Conservation (phyloP, 768 basidiomycete genomes). For the Lanmaoa pseudosensibilis region DNA sequence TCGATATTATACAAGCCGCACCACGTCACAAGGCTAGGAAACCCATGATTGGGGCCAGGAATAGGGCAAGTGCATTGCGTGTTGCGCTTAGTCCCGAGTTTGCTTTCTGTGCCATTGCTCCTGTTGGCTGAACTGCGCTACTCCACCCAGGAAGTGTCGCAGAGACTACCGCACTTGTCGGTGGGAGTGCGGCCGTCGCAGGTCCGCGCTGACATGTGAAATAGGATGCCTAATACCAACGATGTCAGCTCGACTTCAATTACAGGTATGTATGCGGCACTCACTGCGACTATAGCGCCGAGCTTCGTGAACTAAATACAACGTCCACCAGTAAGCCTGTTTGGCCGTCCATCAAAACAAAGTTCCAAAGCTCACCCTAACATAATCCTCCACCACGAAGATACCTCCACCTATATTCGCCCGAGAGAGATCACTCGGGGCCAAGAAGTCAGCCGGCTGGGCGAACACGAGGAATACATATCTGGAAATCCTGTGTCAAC, state of each 20-base stretch:
- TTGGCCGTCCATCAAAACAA: not conserved
- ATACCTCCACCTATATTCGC: slow-evolving; percentile 51
- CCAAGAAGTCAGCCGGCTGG: slow-evolving; percentile 61
- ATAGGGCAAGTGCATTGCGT: slow-evolving; percentile 20
- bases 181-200: slow-evolving; percentile 47
- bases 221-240: slow-evolving; percentile 55
- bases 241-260: slow-evolving; percentile 1
- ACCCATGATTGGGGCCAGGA: slow-evolving; percentile 32
- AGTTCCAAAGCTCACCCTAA: slow-evolving; percentile 39
- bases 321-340: not conserved
- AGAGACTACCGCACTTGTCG: slow-evolving; percentile 66
- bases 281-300: slow-evolving; percentile 60
- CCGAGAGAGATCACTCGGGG: slow-evolving; percentile 56
- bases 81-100: slow-evolving; percentile 24
- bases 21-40: slow-evolving; percentile 23
- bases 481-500: slow-evolving; percentile 35
- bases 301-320: slow-evolving; percentile 48
- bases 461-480: slow-evolving; percentile 66
- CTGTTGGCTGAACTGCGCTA: slow-evolving; percentile 11
- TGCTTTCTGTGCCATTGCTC: slow-evolving; percentile 16
- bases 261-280: slow-evolving; percentile 18
- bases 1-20: not conserved
- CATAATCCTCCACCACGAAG: slow-evolving; percentile 60
- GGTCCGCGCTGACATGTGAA: slow-evolving; percentile 72
- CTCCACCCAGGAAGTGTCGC: slow-evolving; percentile 50